A percentile compares a stretch with the other conserved stretches of the same genome.
These are phyloP conservation scores for Artemisia argyi DNA, from an alignment of 129 eudicot genomes.

Conservation along the genomic window DNA sequence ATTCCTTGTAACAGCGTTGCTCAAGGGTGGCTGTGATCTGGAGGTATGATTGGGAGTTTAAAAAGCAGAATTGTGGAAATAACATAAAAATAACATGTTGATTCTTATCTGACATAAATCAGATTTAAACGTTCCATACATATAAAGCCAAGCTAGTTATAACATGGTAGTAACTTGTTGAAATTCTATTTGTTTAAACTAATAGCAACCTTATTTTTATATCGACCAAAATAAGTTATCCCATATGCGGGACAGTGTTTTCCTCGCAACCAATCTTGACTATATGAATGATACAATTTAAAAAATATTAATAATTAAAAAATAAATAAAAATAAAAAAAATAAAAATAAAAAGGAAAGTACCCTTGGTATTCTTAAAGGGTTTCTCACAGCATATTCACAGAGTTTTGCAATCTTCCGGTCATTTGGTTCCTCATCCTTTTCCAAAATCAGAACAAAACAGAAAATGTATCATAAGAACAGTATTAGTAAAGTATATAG, in stretches of 20 bases:
- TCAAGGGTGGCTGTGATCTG: constrained; percentile 81
- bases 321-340: too few relatives aligned
- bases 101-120: not conserved
- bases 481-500: not conserved
- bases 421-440: constrained; percentile 84
- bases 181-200: too few relatives aligned
- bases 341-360: constrained; percentile 17
- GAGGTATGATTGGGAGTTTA: constrained; percentile 23
- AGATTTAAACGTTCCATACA: not conserved
- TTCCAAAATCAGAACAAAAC: constrained; percentile 27
- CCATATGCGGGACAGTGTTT: too few relatives aligned
- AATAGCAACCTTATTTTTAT: too few relatives aligned
- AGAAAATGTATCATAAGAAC: not conserved
- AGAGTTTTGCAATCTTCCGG: constrained; percentile 61
- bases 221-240: too few relatives aligned
- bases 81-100: constrained; percentile 12
- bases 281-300: too few relatives aligned
- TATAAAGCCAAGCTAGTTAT: not conserved
- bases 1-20: constrained; percentile 72
- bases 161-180: not conserved
- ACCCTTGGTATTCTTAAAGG: constrained; percentile 88
- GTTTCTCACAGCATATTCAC: constrained; percentile 83
- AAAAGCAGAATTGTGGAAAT: not conserved
- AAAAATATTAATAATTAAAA: too few relatives aligned
- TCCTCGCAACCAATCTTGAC: too few relatives aligned